Evolutionary conservation across 768 basidiomycete species (phyloP).

Genomic region (Phlebiopsis flavidoalba): DNA sequence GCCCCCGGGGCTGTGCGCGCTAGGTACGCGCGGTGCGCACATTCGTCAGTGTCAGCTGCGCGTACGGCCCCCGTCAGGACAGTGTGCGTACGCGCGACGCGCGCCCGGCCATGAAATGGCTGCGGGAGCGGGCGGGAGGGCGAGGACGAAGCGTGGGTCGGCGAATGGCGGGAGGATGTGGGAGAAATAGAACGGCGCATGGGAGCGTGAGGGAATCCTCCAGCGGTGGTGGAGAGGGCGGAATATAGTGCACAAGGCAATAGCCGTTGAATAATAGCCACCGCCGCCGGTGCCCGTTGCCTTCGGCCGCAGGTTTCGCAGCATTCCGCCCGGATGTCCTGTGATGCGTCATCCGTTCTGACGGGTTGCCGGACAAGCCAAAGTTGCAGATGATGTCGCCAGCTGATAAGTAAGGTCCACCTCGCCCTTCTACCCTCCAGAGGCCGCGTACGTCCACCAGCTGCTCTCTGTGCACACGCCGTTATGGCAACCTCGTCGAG

Average conservation of each 20-base stretch:
- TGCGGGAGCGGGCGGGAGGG: slow-evolving; percentile 24
- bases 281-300: slow-evolving; percentile 13
- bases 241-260: slow-evolving; percentile 54
- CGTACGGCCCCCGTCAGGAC: slow-evolving; percentile 26
- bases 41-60: slow-evolving; percentile 45
- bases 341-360: slow-evolving; percentile 21
- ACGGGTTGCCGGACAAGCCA: slow-evolving; percentile 63
- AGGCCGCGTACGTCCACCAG: slow-evolving; percentile 60
- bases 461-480: slow-evolving; percentile 65
- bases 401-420: slow-evolving; percentile 62
- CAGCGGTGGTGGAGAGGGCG: slow-evolving; percentile 49
- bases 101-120: slow-evolving; percentile 27
- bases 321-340: slow-evolving; percentile 19
- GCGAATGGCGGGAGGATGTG: slow-evolving; percentile 48
- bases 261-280: slow-evolving; percentile 78
- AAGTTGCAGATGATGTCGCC: slow-evolving; percentile 81
- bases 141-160: slow-evolving; percentile 25
- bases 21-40: slow-evolving; percentile 44
- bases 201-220: slow-evolving; percentile 58
- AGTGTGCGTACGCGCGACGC: slow-evolving; percentile 18
- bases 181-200: slow-evolving; percentile 70
- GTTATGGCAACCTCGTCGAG: slow-evolving; percentile 44
- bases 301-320: slow-evolving; percentile 16
- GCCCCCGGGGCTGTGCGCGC: slow-evolving; percentile 57
- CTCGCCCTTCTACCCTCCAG: too few species aligned